Percentiles rank a stretch among this genome's conserved stretches.
phyloP scores from a whole-genome alignment of 169 alveolate species.

The Plasmodium blacklocki region DNA sequence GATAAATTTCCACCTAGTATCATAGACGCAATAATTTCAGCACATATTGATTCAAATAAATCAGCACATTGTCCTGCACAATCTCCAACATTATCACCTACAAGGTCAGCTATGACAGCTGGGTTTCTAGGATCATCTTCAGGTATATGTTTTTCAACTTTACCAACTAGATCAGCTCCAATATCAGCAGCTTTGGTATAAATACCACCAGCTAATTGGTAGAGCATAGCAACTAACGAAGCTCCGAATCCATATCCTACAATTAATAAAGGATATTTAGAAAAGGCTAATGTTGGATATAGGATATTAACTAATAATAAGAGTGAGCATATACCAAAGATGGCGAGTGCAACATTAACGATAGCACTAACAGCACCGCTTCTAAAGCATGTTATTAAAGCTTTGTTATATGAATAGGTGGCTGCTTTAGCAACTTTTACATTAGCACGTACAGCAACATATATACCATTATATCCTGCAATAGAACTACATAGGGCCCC shows the following conservation, averaged over 20 bases:
- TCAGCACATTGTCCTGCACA: slow-evolving; percentile 94
- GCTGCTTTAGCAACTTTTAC: slow-evolving; percentile 89
- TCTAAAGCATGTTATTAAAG: slow-evolving; percentile 87
- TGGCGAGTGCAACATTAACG: slow-evolving; percentile 88
- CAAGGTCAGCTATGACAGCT: slow-evolving; percentile 93
- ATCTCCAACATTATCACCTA: slow-evolving; percentile 94
- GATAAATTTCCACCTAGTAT: slow-evolving; percentile 91
- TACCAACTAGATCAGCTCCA: slow-evolving; percentile 94
- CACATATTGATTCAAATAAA: slow-evolving; percentile 91
- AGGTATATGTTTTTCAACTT: slow-evolving; percentile 91
- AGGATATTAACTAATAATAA: slow-evolving; percentile 73
- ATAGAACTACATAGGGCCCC: slow-evolving; percentile 89
- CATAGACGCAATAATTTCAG: slow-evolving; percentile 92
- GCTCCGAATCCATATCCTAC: slow-evolving; percentile 94
- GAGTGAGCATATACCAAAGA: slow-evolving; percentile 86
- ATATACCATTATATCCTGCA: slow-evolving; percentile 91
- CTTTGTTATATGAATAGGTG: slow-evolving; percentile 87
- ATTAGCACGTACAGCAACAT: slow-evolving; percentile 92
- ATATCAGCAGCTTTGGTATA: slow-evolving; percentile 94
- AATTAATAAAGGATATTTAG: slow-evolving; percentile 82
- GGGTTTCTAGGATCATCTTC: slow-evolving; percentile 95
- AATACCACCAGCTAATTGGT: slow-evolving; percentile 94
- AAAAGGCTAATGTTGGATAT: slow-evolving; percentile 69
- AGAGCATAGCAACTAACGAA: slow-evolving; percentile 91
- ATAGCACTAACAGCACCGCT: slow-evolving; percentile 91